These are phyloP conservation scores for Saccharomyces kudriavzevii DNA, from an alignment of 805 yeast species.

Conservation along the genomic window DNA sequence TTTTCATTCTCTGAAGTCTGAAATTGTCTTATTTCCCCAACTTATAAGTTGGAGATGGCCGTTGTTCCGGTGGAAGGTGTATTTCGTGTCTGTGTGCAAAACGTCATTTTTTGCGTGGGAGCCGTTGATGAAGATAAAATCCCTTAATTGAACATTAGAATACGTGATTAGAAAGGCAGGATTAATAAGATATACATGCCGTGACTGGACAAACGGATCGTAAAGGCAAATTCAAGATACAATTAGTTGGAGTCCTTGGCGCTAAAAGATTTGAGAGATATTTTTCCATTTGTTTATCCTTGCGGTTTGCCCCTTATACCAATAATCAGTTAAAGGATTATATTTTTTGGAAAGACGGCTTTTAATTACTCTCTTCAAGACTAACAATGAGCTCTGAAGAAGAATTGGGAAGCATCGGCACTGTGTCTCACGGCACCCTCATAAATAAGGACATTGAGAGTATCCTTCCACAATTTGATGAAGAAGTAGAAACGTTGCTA, in stretches of 20 bases:
- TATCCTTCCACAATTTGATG: constrained; percentile 15
- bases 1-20: background rate
- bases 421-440: constrained; percentile 2
- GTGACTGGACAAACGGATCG: constrained; percentile 1
- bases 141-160: background rate
- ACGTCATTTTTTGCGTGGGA: background rate
- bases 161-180: background rate
- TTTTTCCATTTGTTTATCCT: background rate
- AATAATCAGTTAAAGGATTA: background rate
- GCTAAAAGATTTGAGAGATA: background rate
- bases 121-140: background rate
- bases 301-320: background rate
- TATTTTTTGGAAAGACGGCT: background rate
- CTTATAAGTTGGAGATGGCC: background rate
- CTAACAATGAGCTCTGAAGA: background rate
- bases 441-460: background rate
- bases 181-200: background rate
- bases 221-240: background rate
- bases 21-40: background rate
- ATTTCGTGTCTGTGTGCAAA: background rate
- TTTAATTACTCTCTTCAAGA: background rate
- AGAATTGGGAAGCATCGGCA: background rate
- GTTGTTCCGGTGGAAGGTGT: background rate
- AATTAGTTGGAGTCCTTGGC: background rate
- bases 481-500: constrained; percentile 16